A percentile compares a stretch with the other conserved stretches of the same genome.
Evolutionary conservation across 441 rosid species (phyloP).

Genomic region (Kokia cookei): DNA sequence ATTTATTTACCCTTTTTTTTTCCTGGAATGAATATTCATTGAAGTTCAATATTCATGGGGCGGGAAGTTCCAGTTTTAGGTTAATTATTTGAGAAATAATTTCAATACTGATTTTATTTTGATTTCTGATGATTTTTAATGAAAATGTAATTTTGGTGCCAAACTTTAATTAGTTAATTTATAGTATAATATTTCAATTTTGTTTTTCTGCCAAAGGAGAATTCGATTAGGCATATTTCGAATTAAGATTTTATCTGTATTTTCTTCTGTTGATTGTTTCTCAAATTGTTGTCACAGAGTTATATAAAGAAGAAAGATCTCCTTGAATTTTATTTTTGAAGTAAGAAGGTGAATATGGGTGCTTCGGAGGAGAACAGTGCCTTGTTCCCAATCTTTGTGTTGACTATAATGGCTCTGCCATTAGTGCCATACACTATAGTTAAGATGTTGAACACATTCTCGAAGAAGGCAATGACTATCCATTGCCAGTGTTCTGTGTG

Average conservation of each 20-base stretch:
- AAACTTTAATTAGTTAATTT: neutral
- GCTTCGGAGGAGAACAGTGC: conserved; percentile 88
- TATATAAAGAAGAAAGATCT: neutral
- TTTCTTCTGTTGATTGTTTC: neutral
- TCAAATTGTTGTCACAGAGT: neutral
- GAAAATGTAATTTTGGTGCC: neutral
- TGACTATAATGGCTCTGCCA: conserved; percentile 94
- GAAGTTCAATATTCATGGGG: neutral
- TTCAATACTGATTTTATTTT: neutral
- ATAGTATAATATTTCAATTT: neutral
- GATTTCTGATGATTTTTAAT: neutral
- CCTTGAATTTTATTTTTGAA: conserved; percentile 5
- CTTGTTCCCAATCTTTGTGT: conserved; percentile 86
- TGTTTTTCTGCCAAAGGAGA: neutral
- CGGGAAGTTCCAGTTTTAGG: neutral
- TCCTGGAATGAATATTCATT: neutral
- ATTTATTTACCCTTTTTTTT: neutral
- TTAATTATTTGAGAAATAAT: neutral
- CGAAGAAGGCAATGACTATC: conserved; percentile 63
- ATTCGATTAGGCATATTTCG: neutral
- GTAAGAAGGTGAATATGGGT: conserved; percentile 53
- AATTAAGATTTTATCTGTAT: neutral
- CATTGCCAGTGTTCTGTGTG: conserved; percentile 85
- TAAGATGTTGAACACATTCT: conserved; percentile 61
- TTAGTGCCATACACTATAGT: conserved; percentile 81